Evolutionary conservation across 305 asterid species (phyloP), one percentile per base, ranked within the genome.

Genomic region (Caryopteris hybrid): DNA sequence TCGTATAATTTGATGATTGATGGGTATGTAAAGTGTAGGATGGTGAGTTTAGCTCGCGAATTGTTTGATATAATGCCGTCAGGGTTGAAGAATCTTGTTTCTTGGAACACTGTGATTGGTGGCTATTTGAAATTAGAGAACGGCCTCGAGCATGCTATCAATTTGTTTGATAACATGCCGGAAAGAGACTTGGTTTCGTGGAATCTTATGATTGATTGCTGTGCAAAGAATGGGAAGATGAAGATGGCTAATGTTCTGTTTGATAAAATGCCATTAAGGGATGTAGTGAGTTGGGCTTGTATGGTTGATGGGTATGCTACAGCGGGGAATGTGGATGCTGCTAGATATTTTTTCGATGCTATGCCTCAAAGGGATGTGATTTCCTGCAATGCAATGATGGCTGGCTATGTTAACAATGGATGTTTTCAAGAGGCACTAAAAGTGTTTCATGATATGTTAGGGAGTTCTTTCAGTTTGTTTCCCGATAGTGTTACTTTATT

Each of bases 311-410:
- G 98, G 52, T 81, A 85, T 62, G 85, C 93, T 13, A 86, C 72
- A 73, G 41, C 66, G 13, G 96, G 95, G n/a, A 74, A 65, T 25
- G 72, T 89, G 25, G 86, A 78, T 54, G 74, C 75, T 66, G 96
- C 97, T 5, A 78, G 96, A 65, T 57, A 75, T 1, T 78, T 83
- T 43, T 92, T 89, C 50, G 95, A 92, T 51, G 80, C 78, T 31
- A 92, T 92, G 91, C 91, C 88, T 17, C 81, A 23, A 45, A 84
- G 92, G 71, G 96, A 91, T 71, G 95, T 87, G 62, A 65, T 91
- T 69, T 91, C 95, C 52, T 89, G 96, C 83, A 91, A 91, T 23
- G 83, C 92, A 0, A 84, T 91, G 95, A 91, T 89, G 96, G 86
- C 85, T 55, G 96, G 96, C 41, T 91, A 89, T 33, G 80, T 83